Evolutionary conservation across 345 rosid species (phyloP).

Genomic region (Melaleuca quinquenervia): DNA sequence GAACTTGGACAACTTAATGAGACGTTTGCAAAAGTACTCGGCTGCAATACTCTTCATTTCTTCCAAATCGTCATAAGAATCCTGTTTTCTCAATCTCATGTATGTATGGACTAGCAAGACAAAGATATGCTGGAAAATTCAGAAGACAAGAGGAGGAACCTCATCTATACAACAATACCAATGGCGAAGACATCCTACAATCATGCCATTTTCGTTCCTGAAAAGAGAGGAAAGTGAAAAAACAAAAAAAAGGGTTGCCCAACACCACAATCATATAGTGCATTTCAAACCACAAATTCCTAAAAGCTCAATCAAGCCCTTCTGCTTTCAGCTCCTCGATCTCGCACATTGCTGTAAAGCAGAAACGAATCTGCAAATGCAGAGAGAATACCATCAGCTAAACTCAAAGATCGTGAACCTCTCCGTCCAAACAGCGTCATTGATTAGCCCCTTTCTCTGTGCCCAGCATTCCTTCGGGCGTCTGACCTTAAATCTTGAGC

Average conservation of each 20-base stretch:
- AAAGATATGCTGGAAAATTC: background rate
- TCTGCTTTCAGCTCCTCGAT: background rate
- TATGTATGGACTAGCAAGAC: background rate
- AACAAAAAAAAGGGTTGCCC: background rate
- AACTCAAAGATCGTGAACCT: background rate
- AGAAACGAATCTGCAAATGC: background rate
- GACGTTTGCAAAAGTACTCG: background rate
- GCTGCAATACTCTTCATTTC: background rate
- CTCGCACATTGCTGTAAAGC: background rate
- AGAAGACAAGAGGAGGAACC: background rate
- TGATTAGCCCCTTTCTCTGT: conserved; percentile 6
- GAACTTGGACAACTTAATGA: too few relatives aligned
- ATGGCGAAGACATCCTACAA: background rate
- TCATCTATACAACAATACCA: background rate
- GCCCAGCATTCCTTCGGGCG: background rate
- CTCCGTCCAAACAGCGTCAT: background rate
- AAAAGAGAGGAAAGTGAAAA: background rate
- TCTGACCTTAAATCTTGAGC: conserved; percentile 15
- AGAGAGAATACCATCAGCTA: background rate
- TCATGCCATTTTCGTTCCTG: background rate
- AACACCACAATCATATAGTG: background rate
- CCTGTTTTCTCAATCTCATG: background rate
- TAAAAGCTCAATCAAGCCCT: background rate
- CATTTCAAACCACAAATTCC: background rate
- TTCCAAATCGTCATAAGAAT: background rate